phyloP scores from a whole-genome alignment of 805 yeast genomes.

The Dipodascopsis tothii region DNA sequence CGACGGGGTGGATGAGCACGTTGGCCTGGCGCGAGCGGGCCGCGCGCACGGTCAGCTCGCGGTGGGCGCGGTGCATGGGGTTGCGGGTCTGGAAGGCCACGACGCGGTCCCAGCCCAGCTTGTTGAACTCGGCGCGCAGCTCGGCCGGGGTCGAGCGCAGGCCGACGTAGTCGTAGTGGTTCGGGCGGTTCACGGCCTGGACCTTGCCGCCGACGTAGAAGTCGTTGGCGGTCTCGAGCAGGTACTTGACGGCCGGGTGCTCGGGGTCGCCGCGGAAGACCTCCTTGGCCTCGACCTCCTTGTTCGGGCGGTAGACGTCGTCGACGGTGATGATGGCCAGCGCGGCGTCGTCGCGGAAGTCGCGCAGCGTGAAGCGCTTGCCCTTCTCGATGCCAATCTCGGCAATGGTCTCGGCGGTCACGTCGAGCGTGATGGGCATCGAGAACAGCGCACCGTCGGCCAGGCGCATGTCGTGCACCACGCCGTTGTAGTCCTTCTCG shows the following conservation, averaged over 20 bases:
- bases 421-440: constrained; percentile 86
- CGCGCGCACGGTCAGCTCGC: constrained; percentile 92
- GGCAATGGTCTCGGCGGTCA: constrained; percentile 45
- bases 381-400: constrained; percentile 40
- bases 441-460: constrained; percentile 78
- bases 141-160: constrained; percentile 86
- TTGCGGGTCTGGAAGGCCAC: constrained; percentile 98
- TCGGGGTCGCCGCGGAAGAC: constrained; percentile 96
- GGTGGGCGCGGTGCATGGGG: constrained; percentile 98
- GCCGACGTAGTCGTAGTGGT: constrained; percentile 83
- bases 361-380: constrained; percentile 64
- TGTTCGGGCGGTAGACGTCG: constrained; percentile 77
- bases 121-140: constrained; percentile 72
- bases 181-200: constrained; percentile 76
- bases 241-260: constrained; percentile 82
- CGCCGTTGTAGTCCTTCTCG: constrained; percentile 59
- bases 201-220: constrained; percentile 80
- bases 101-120: constrained; percentile 76
- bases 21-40: constrained; percentile 87
- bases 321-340: constrained; percentile 75
- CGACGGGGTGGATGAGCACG: constrained; percentile 91
- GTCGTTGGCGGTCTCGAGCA: constrained; percentile 68
- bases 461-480: constrained; percentile 60
- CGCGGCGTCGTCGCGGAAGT: constrained; percentile 70
- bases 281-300: constrained; percentile 66